Evolutionary conservation across 2,329 filamentous ascomycete species (phyloP).

Genomic region (Talaromyces funiculosus): DNA sequence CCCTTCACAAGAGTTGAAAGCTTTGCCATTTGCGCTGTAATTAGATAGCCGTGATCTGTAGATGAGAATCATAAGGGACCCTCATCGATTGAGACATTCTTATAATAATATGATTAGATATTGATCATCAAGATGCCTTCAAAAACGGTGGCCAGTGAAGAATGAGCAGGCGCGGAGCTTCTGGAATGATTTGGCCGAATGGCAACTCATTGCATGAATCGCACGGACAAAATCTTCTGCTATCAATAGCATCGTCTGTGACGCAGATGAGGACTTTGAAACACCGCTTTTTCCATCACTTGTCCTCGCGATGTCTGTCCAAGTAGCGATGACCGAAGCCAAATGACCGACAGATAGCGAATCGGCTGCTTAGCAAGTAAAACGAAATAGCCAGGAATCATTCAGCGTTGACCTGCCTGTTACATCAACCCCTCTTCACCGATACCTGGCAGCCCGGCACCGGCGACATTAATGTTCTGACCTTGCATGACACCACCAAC

Average conservation of each 20-base stretch:
- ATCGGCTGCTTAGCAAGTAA: not conserved
- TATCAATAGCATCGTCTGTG: not conserved
- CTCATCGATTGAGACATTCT: not conserved
- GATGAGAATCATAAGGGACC: not conserved
- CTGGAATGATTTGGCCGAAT: not conserved
- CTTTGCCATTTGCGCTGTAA: not conserved
- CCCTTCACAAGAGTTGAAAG: not conserved
- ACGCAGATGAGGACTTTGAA: not conserved
- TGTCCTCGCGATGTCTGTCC: not conserved
- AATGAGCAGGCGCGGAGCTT: not conserved
- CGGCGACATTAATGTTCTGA: conserved; percentile 44
- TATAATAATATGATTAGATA: not conserved
- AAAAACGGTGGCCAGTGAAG: not conserved
- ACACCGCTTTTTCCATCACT: not conserved
- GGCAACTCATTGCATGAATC: not conserved
- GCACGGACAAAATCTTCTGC: not conserved
- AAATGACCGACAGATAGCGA: not conserved
- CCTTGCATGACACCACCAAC: conserved; percentile 42
- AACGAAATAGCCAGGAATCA: not conserved
- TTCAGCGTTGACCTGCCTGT: conserved; percentile 6
- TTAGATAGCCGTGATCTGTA: not conserved
- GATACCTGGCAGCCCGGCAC: conserved; percentile 44
- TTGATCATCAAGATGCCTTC: not conserved
- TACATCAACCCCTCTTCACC: conserved; percentile 40
- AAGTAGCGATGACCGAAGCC: not conserved